phyloP scores from a whole-genome alignment of 1,284 basidiomycete genomes.

The Moesziomyces antarcticus region DNA sequence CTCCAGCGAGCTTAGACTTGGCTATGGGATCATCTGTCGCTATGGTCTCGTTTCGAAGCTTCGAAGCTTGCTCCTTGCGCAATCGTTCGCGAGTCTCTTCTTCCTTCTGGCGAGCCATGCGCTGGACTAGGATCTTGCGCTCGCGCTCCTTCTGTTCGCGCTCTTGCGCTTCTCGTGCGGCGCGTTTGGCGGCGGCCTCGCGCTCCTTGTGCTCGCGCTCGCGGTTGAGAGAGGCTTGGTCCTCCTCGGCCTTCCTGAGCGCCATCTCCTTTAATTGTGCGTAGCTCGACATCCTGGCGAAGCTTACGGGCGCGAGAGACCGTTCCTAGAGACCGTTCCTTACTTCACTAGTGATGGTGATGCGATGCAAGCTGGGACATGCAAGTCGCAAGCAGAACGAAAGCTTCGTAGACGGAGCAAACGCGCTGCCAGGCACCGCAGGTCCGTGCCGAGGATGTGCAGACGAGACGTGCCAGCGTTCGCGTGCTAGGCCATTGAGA shows the following conservation, averaged over 20 bases:
- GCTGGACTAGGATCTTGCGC: conserved; percentile 38
- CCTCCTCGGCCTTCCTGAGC: conserved; percentile 35
- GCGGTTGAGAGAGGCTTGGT: conserved; percentile 24
- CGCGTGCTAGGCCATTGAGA: too few species aligned
- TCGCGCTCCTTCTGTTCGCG: conserved; percentile 41
- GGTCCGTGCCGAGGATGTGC: too few species aligned
- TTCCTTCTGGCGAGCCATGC: conserved; percentile 39
- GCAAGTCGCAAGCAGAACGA: too few species aligned
- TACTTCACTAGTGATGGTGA: neutral
- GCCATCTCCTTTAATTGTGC: conserved; percentile 45
- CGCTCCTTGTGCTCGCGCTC: conserved; percentile 37
- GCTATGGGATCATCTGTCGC: conserved; percentile 7
- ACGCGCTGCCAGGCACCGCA: too few species aligned
- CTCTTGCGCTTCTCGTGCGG: conserved; percentile 38
- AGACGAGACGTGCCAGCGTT: too few species aligned
- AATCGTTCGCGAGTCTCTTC: conserved; percentile 35
- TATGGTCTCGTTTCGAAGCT: conserved; percentile 8
- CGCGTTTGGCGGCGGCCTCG: conserved; percentile 35
- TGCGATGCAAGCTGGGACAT: neutral
- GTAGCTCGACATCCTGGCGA: conserved; percentile 39
- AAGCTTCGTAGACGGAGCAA: too few species aligned
- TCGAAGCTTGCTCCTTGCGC: conserved; percentile 28
- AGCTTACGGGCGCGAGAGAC: neutral
- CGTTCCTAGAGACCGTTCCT: too few species aligned
- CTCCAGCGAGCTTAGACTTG: neutral